Evolutionary conservation across 2,329 filamentous ascomycete genomes (phyloP).

Genomic region (Fusarium sp.): DNA sequence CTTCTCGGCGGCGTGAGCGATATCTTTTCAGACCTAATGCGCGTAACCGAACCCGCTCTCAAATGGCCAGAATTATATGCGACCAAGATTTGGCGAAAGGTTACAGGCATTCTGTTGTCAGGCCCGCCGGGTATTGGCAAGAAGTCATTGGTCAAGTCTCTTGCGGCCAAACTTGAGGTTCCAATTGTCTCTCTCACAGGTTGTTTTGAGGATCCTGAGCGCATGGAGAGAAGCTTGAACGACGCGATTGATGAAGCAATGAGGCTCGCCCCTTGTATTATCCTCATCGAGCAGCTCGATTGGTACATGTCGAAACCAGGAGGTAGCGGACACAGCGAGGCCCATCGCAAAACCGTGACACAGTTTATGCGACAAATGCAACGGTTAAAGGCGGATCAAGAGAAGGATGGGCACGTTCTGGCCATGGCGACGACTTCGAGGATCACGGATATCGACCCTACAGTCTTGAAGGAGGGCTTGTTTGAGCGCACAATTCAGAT

Average conservation of each 20-base stretch:
- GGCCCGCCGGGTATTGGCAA: slow-evolving; percentile 86
- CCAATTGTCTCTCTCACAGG: slow-evolving; percentile 71
- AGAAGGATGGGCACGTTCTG: slow-evolving; percentile 79
- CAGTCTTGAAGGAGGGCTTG: slow-evolving; percentile 76
- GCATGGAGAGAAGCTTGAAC: slow-evolving; percentile 51
- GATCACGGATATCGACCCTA: slow-evolving; percentile 86
- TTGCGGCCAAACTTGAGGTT: slow-evolving; percentile 77
- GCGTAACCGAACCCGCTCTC: slow-evolving; percentile 25
- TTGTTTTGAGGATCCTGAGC: slow-evolving; percentile 53
- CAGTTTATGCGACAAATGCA: slow-evolving; percentile 91
- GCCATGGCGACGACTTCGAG: slow-evolving; percentile 92
- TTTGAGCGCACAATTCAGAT: slow-evolving; percentile 90
- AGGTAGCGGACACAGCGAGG: slow-evolving; percentile 84
- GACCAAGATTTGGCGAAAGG: slow-evolving; percentile 19
- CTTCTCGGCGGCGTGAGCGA: slow-evolving; percentile 47
- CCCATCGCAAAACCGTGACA: slow-evolving; percentile 87
- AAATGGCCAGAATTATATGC: slow-evolving; percentile 35
- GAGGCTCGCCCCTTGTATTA: slow-evolving; percentile 83
- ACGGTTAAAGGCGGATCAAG: slow-evolving; percentile 76
- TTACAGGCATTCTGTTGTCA: slow-evolving; percentile 74
- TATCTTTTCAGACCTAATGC: slow-evolving; percentile 34
- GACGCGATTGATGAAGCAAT: slow-evolving; percentile 79
- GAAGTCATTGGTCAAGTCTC: slow-evolving; percentile 78
- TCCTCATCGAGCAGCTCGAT: slow-evolving; percentile 95
- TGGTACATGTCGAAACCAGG: slow-evolving; percentile 79